A percentile compares a stretch with the other conserved stretches of the same genome.
phyloP scores from a whole-genome alignment of 352 stramenopile genomes.

The Phytophthora quininea region DNA sequence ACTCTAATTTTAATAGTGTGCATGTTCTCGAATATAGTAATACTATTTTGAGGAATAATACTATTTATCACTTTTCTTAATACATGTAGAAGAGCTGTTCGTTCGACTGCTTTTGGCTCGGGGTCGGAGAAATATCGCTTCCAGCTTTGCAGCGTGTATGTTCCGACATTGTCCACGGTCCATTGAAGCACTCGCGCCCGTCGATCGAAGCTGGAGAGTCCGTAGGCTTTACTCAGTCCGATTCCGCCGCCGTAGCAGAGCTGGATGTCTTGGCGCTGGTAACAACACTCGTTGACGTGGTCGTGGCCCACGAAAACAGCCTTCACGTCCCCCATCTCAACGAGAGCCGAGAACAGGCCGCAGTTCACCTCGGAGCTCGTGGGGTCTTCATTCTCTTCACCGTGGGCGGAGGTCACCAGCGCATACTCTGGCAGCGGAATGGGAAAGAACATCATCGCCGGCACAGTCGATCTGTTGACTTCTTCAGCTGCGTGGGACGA shows the following conservation, averaged over 20 bases:
- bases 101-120: slow-evolving; percentile 37
- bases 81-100: slow-evolving; percentile 47
- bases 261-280: slow-evolving; percentile 47
- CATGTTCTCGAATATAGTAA: too few species aligned
- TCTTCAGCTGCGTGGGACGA: slow-evolving; percentile 2
- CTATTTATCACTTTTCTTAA: too few species aligned
- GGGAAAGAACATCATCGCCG: slow-evolving; percentile 69
- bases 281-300: slow-evolving; percentile 71
- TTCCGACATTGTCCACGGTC: slow-evolving; percentile 40
- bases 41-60: too few species aligned
- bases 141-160: slow-evolving; percentile 46
- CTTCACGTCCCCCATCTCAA: slow-evolving; percentile 60
- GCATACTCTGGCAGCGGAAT: slow-evolving; percentile 66
- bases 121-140: slow-evolving; percentile 43
- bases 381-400: slow-evolving; percentile 41
- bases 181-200: slow-evolving; percentile 55
- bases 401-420: slow-evolving; percentile 25
- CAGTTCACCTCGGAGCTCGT: slow-evolving; percentile 36
- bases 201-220: slow-evolving; percentile 29
- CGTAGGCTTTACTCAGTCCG: slow-evolving; percentile 47
- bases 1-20: too few species aligned
- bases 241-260: slow-evolving; percentile 63
- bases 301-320: slow-evolving; percentile 68
- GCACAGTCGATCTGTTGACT: slow-evolving; percentile 20
- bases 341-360: slow-evolving; percentile 43